phyloP scores from a whole-genome alignment of 108 stramenopile species.

The Mediolabrus comicus region DNA sequence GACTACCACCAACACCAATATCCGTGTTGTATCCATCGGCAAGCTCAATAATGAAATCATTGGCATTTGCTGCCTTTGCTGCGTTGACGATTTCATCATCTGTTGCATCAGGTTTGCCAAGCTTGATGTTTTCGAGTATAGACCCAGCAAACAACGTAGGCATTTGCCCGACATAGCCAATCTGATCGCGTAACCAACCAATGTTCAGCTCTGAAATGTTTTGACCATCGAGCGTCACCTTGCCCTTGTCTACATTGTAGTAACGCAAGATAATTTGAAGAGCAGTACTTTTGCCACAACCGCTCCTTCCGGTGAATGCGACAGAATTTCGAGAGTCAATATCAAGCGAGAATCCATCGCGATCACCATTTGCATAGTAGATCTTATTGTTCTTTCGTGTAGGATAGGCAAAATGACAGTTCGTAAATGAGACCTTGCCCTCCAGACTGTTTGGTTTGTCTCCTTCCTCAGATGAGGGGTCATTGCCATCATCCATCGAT shows the following conservation, averaged over 20 bases:
- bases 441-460: slow-evolving; percentile 37
- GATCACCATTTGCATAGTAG: slow-evolving; percentile 33
- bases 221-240: slow-evolving; percentile 41
- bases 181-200: slow-evolving; percentile 40
- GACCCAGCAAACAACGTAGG: slow-evolving; percentile 62
- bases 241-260: slow-evolving; percentile 32
- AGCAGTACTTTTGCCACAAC: slow-evolving; percentile 74
- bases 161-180: slow-evolving; percentile 69
- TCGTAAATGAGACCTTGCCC: slow-evolving; percentile 56
- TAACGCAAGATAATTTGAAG: slow-evolving; percentile 52
- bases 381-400: slow-evolving; percentile 51
- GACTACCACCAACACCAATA: slow-evolving; percentile 64
- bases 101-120: slow-evolving; percentile 41
- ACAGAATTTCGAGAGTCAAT: slow-evolving; percentile 63
- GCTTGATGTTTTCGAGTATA: slow-evolving; percentile 63
- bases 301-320: slow-evolving; percentile 68
- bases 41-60: slow-evolving; percentile 57
- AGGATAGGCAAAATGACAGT: slow-evolving; percentile 66
- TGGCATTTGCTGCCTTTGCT: slow-evolving; percentile 34
- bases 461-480: slow-evolving; percentile 58
- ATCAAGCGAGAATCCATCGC: slow-evolving; percentile 51
- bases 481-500: slow-evolving; percentile 22
- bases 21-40: slow-evolving; percentile 41
- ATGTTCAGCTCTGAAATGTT: slow-evolving; percentile 44
- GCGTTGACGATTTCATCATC: slow-evolving; percentile 38